Evolutionary conservation across 2,329 filamentous ascomycete genomes (phyloP).

Genomic region (Helotiales sp.): DNA sequence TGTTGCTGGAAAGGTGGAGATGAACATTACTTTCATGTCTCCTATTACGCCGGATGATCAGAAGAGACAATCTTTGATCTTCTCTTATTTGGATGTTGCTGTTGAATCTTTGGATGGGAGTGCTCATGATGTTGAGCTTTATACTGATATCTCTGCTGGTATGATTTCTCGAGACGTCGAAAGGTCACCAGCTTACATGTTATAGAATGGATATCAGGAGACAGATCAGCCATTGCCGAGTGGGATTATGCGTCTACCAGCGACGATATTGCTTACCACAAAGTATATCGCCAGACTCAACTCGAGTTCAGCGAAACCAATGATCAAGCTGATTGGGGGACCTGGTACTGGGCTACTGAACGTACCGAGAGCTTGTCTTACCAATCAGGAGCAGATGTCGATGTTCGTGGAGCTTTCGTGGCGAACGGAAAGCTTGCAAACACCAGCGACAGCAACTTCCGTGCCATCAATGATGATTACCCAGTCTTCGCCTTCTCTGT

Average conservation of each 20-base stretch:
- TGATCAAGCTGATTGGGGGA: slow-evolving; percentile 80
- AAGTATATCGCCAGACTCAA: slow-evolving; percentile 60
- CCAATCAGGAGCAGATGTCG: slow-evolving; percentile 66
- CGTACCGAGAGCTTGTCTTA: slow-evolving; percentile 57
- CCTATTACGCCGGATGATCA: slow-evolving; percentile 68
- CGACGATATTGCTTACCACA: slow-evolving; percentile 61
- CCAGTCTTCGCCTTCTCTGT: slow-evolving; percentile 80
- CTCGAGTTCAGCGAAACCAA: slow-evolving; percentile 64
- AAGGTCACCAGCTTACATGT: slow-evolving; percentile 5
- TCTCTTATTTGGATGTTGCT: slow-evolving; percentile 68
- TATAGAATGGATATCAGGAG: slow-evolving; percentile 70
- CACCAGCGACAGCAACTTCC: slow-evolving; percentile 62
- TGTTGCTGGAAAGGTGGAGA: slow-evolving; percentile 57
- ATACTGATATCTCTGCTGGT: slow-evolving; percentile 72
- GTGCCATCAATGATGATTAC: slow-evolving; percentile 67
- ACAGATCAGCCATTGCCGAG: slow-evolving; percentile 53
- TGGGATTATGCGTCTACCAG: slow-evolving; percentile 58
- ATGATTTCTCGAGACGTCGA: slow-evolving; percentile 28
- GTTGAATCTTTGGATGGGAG: slow-evolving; percentile 62
- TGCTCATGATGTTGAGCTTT: slow-evolving; percentile 66
- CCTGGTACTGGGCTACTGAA: slow-evolving; percentile 72
- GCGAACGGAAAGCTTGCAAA: slow-evolving; percentile 62
- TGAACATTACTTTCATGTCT: slow-evolving; percentile 71
- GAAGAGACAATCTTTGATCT: slow-evolving; percentile 65
- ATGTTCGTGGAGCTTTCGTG: slow-evolving; percentile 68